Base-by-base conservation (phyloP, 2,329 filamentous ascomycete genomes). In the Orbilia javanica region DNA sequence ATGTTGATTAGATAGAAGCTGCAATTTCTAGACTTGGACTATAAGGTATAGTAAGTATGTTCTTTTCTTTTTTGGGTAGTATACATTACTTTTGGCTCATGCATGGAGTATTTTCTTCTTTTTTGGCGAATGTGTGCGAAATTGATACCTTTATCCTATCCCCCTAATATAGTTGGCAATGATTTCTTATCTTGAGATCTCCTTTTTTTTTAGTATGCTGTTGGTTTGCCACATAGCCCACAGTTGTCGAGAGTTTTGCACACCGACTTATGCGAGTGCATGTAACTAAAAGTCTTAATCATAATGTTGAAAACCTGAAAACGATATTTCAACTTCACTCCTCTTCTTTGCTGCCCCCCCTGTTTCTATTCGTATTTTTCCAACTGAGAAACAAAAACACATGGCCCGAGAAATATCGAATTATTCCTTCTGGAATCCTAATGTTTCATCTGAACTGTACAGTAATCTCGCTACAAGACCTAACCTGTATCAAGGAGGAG, bases 31-130 rank as follows among this genome's bases (percentile, higher is more conserved):
- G 13, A 31, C 8, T 29, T 53, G n/a, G 10, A 42, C 8, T 27
- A 29, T n/a, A n/a, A n/a, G n/a, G n/a, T n/a, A n/a, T 11, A 29
- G 63, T 66, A 53, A 66, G 63, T 66, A 50, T 69, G n/a, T 34
- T 27, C 34, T n/a, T 5, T 53, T 36, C 20, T 44, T 44, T 4
- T 44, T 5, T 42, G 13, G 7, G 29, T 22, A 57, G 29, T 11
- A 57, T 57, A 10, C 15, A 55, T 36, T 29, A 39, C n/a, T 0
- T 5, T n/a, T 10, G 36, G 2, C n/a, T n/a, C n/a, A 15, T 11
- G 1, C 20, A 29, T 39, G 29, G 29, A 18, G 29, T 57, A 20
- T 57, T 36, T 57, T 8, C 8, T 1, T 53, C 22, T 57, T 55
- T 29, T 29, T n/a, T n/a, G n/a, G 31, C 4, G 52, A 57, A 36